Percentiles rank a stretch among this genome's conserved stretches.
These are phyloP conservation scores for Articulospora tetracladia DNA, from an alignment of 495 filamentous ascomycete genomes.

Conservation along the genomic window DNA sequence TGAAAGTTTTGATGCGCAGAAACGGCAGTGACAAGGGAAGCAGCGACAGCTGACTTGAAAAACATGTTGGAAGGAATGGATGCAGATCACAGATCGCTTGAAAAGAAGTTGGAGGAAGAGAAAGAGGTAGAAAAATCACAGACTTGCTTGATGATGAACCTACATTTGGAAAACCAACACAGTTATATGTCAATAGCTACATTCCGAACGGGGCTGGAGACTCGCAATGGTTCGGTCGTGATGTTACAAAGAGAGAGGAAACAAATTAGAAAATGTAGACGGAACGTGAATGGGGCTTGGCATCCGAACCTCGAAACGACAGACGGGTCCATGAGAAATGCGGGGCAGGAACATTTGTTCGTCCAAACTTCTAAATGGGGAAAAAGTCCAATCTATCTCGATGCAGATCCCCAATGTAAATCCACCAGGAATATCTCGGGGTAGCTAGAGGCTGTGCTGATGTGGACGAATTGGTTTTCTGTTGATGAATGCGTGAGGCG, in stretches of 20 bases:
- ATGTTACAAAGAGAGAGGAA: not conserved
- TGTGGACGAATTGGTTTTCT: not conserved
- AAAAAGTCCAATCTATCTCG: not conserved
- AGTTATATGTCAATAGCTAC: not conserved
- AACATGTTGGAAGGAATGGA: constrained; percentile 12
- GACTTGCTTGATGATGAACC: constrained; percentile 4
- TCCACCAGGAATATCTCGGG: not conserved
- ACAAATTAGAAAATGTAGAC: not conserved
- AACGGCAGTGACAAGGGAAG: constrained; percentile 21
- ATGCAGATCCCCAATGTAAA: not conserved
- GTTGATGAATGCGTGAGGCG: not conserved
- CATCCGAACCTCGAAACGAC: not conserved
- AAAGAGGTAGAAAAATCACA: constrained; percentile 20
- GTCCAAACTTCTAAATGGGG: not conserved
- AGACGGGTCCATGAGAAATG: not conserved
- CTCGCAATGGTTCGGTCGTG: not conserved
- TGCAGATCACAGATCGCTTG: constrained; percentile 10
- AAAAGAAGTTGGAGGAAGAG: constrained; percentile 19
- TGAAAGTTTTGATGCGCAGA: constrained; percentile 37
- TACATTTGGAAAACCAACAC: not conserved
- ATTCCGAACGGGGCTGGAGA: not conserved
- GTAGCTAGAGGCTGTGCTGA: not conserved
- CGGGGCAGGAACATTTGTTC: not conserved
- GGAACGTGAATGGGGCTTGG: not conserved
- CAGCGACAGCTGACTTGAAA: constrained; percentile 12